Evolutionary conservation across 306 rosid genomes (phyloP), one percentile per base, ranked within the genome.

Genomic region (Castanea mollissima): DNA sequence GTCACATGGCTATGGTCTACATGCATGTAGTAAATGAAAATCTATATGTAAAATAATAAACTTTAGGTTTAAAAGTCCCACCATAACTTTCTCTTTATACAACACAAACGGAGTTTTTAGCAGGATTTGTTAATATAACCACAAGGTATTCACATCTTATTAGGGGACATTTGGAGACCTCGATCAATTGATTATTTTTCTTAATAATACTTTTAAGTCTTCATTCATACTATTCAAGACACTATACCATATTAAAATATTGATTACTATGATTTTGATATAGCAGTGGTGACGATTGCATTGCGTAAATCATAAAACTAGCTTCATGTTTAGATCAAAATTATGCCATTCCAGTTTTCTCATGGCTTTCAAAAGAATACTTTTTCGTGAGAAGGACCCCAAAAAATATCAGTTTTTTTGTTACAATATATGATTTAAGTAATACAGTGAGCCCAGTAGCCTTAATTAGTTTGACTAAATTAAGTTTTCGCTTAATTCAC

Each of bases 311-410:
- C 78, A 38, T 73, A 31, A 62, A 52, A 69, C 74, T 67, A 62
- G 15, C 64, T 65, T 55, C 59, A 76, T 38, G 70, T 29, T 56
- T 62, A 15, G 7, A 7, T 31, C 23, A 64, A 29, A 5, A n/a
- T 16, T 14, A 31, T 67, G 74, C 69, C 70, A 58, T 79, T 54
- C 38, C 70, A 52, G 69, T 79, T 71, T 73, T 83, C 11, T 84
- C 85, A 80, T 76, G 82, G 83, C 90, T 84, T 87, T 73, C 10
- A 49, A 55, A 78, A 75, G 57, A 89, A 86, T 89, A 82, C 71
- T 68, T 78, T 18, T 5, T 23, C 76, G 83, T 84, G 91, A 85
- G 88, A 86, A 52, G 16, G 91, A 86, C 80, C 60, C 68, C 62
- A 73, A 49, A 80, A 83, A 70, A 20, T 5, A 1, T 2, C 31